Conservation (phyloP, 305 asterid species). For the Fraxinus sp. region DNA sequence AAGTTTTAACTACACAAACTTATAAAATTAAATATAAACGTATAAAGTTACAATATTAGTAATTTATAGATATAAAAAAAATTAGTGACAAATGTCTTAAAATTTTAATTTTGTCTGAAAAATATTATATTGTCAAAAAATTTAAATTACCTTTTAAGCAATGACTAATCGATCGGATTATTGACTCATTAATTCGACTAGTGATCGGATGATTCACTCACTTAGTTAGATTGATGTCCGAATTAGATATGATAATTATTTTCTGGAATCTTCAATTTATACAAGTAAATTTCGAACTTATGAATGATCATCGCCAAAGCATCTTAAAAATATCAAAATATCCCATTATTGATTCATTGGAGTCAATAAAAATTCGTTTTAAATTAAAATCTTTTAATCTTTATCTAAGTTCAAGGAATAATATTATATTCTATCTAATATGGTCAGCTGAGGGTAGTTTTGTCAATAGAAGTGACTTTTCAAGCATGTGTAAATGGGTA, state of each 20-base stretch:
- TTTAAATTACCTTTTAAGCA: too few relatives aligned
- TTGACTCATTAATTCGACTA: too few relatives aligned
- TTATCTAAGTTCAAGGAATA: background rate
- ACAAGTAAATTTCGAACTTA: background rate
- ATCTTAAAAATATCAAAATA: background rate
- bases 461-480: background rate
- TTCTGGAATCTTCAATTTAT: background rate
- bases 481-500: background rate
- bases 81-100: background rate
- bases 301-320: background rate
- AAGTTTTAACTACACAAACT: too few relatives aligned
- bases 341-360: background rate
- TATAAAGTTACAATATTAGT: background rate
- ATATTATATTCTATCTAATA: background rate
- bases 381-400: too few relatives aligned
- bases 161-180: too few relatives aligned
- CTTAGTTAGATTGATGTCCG: background rate
- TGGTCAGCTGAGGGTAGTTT: background rate
- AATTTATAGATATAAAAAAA: background rate
- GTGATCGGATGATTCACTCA: background rate
- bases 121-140: too few relatives aligned
- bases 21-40: background rate
- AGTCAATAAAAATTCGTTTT: background rate
- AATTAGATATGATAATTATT: background rate
- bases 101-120: background rate